Evolutionary conservation across 208 protist species (phyloP), one percentile per base, ranked within the genome.

Genomic region (Trypanosomatidae sp.): DNA sequence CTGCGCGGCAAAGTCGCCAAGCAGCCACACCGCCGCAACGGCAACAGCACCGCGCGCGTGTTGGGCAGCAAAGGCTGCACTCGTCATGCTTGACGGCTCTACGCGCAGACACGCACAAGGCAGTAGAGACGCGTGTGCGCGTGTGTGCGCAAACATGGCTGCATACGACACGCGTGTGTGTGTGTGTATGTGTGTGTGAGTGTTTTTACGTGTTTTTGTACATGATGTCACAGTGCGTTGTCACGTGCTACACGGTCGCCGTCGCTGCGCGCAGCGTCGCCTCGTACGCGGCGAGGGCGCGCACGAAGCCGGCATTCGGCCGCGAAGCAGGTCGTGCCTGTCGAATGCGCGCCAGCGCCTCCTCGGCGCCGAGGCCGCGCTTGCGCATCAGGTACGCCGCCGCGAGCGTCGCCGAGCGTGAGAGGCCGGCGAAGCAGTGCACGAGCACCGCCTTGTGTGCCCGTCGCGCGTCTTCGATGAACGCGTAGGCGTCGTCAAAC

Each of bases 381-480:
- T 61, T 48, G 16, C 71, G 70, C 82, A 94, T 94, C 4, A 94
- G 43, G 55, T 94, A 94, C 10, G 86, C 86, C 2, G 65, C 75
- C 0, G 71, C 74, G 13, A 92, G 61, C 4, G 82, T 77, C 16
- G 82, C 86, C 11, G 86, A 94, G 6, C 86, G 77, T 3, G 82
- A 92, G n/a, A 94, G 48, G 7, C 86, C 86, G 0, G 82, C 86
- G 46, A 94, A 94, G 56, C 86, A 94, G 58, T 94, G 86, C 18
- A 94, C 71, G 13, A 94, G 64, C 26, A 94, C 59, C 10, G 71
- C 76, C 27, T 80, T 78, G 35, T 66, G 59, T 13, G 53, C 45
- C 3, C 58, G 50, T 1, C 63, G 52, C 4, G 80, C 86, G 21
- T 72, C 47, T 33, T 92, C 72, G 30, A 94, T 92, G 45, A 91